Conservation (phyloP, 805 yeast genomes). For the Zygoascus biomembranicola region DNA sequence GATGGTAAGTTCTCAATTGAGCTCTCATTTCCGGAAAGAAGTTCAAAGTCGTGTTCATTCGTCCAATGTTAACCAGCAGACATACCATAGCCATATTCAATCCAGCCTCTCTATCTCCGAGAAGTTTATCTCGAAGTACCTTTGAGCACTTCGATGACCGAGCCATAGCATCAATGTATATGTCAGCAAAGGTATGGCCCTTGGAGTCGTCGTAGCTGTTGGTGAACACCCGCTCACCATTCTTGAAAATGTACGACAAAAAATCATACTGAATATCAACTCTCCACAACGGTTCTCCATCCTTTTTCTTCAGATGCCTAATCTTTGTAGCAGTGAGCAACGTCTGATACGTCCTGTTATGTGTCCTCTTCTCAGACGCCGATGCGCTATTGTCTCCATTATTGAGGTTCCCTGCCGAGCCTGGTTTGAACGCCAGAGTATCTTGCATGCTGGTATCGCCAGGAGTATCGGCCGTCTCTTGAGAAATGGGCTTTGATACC, state of each 20-base stretch:
- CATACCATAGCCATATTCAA: conserved; percentile 74
- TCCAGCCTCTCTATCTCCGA: conserved; percentile 53
- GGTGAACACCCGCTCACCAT: conserved; percentile 57
- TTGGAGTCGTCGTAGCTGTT: conserved; percentile 30
- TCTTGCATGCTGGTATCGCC: not conserved
- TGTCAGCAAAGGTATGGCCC: conserved; percentile 68
- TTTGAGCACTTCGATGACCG: conserved; percentile 77
- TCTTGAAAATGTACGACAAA: conserved; percentile 53
- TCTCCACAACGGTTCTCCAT: conserved; percentile 89
- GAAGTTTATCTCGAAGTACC: conserved; percentile 68
- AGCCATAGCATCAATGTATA: conserved; percentile 74
- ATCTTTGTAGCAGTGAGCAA: conserved; percentile 27
- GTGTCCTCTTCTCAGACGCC: not conserved
- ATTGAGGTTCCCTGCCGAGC: not conserved
- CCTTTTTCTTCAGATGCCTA: conserved; percentile 62
- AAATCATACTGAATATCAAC: conserved; percentile 81
- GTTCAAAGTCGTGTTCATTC: conserved; percentile 91
- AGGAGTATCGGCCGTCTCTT: not conserved
- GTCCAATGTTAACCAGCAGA: conserved; percentile 79
- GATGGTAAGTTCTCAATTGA: conserved; percentile 84
- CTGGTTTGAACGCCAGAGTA: not conserved
- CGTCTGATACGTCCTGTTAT: conserved; percentile 14
- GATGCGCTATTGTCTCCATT: not conserved
- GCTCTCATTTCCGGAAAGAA: conserved; percentile 93
- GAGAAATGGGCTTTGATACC: not conserved